Conservation (phyloP, 139 green algal species). For the Pseudopediastrum boryanum region DNA sequence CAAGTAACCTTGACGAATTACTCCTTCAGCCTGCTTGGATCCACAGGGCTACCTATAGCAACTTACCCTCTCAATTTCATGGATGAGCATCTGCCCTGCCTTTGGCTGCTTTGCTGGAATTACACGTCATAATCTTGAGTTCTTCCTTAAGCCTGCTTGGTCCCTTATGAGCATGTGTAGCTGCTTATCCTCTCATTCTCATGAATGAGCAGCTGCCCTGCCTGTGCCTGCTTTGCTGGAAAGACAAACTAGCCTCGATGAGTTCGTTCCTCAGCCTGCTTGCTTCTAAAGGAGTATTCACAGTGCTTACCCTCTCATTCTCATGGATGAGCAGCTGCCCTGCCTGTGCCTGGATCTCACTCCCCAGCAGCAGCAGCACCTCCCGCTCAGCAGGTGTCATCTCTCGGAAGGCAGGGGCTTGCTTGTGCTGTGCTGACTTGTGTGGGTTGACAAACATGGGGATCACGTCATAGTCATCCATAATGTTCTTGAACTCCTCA, state of each 20-base stretch:
- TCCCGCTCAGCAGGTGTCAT: constrained; percentile 37
- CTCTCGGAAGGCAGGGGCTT: constrained; percentile 17
- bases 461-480: constrained; percentile 44
- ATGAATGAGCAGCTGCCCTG: no score
- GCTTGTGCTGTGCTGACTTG: constrained; percentile 41
- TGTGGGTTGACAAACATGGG: constrained; percentile 43
- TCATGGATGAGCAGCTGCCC: constrained; percentile 39
- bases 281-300: not conserved
- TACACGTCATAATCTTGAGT: no score
- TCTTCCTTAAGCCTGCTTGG: not conserved
- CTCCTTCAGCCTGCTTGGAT: not conserved
- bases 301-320: constrained; percentile 11
- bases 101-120: no score
- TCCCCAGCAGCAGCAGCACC: constrained; percentile 46
- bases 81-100: no score
- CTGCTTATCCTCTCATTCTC: constrained; percentile 5
- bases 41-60: not conserved
- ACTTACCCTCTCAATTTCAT: constrained; percentile 1
- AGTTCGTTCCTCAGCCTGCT: not conserved
- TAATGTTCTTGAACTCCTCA: constrained; percentile 38
- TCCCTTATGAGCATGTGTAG: not conserved
- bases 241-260: no score
- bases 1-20: no score
- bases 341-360: not conserved
- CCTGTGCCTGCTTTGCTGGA: no score